Percentiles rank a stretch among this genome's conserved stretches.
Conservation (phyloP, 352 stramenopile species). For the Pythium brassicae region DNA sequence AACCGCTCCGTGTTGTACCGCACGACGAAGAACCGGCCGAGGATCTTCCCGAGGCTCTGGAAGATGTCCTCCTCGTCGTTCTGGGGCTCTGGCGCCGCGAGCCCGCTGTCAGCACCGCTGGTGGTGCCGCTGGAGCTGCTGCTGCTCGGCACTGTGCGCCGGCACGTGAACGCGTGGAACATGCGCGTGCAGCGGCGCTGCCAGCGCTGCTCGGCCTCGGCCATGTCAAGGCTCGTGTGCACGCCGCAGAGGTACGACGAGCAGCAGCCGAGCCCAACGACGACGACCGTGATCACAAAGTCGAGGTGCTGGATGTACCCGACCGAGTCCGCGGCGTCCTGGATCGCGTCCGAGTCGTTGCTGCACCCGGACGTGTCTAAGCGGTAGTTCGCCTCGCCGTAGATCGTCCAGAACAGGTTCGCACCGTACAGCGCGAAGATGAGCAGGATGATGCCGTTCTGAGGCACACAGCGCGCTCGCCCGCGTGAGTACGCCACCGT, state of each 20-base stretch:
- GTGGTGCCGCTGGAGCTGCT: slow-evolving; percentile 15
- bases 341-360: slow-evolving; percentile 47
- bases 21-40: slow-evolving; percentile 76
- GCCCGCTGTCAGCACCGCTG: background rate
- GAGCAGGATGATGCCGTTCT: slow-evolving; percentile 33
- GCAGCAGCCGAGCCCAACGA: slow-evolving; percentile 33
- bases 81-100: slow-evolving; percentile 10
- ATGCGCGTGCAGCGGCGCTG: slow-evolving; percentile 58
- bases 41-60: slow-evolving; percentile 49
- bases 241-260: slow-evolving; percentile 69
- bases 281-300: slow-evolving; percentile 48
- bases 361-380: slow-evolving; percentile 43
- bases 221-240: slow-evolving; percentile 45
- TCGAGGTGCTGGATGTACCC: slow-evolving; percentile 68
- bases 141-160: background rate
- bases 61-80: slow-evolving; percentile 64
- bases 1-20: slow-evolving; percentile 62
- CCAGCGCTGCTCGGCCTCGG: slow-evolving; percentile 59
- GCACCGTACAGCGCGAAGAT: slow-evolving; percentile 55
- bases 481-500: no score
- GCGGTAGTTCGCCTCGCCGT: slow-evolving; percentile 49
- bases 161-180: slow-evolving; percentile 56
- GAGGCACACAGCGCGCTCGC: no score
- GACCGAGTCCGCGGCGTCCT: slow-evolving; percentile 55
- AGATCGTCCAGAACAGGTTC: slow-evolving; percentile 53